Evolutionary conservation across 192 early-diverging fungal species (phyloP), one percentile per base, ranked within the genome.

Genomic region (Entomortierella parvispora): DNA sequence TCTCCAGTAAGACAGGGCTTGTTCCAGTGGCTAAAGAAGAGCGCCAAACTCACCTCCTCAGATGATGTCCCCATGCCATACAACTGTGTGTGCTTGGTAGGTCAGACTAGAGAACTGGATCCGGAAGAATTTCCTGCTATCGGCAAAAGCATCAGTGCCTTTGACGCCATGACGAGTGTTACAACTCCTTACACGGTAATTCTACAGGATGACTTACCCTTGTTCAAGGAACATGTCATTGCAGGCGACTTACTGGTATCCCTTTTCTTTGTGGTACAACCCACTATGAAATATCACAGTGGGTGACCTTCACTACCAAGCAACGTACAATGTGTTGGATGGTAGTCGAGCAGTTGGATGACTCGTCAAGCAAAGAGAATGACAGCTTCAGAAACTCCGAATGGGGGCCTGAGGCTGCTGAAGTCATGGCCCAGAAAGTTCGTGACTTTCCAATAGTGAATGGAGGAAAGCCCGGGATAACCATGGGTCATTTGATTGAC

Each of bases 301-400:
- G 65, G 62, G 58, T 15, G 55, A 77, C 32, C 74, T 40, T 40
- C 1, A 62, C 60, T 6, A 62, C 60, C 3, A 47, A 33, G 2
- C 10, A 29, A 2, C 20, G 37, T 15, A 48, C 46, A 1, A 33
- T 62, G 2, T 62, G 60, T 32, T 62, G 60, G 60, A 43, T 46
- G 43, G 60, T 44, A 4, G 29, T 49, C 18, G 18, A 31, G 7
- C 23, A 43, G 11, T 20, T 62, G 29, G 46, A 48, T 22, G 43
- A 33, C 31, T 17, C 17, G 26, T 25, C 33, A 17, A 62, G 60
- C 32, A 47, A 50, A 32, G 29, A 46, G 0, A 18, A 23, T 4
- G 32, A 48, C 31, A 48, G 46, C 32, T 33, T 46, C 20, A 26
- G 31, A 1, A 22, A 62, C 14, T 46, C 45, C 11, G 60, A 62